Percentiles rank a stretch among this genome's conserved stretches.
Conservation (phyloP, 2,329 filamentous ascomycete genomes). For the Cercospora sesami region DNA sequence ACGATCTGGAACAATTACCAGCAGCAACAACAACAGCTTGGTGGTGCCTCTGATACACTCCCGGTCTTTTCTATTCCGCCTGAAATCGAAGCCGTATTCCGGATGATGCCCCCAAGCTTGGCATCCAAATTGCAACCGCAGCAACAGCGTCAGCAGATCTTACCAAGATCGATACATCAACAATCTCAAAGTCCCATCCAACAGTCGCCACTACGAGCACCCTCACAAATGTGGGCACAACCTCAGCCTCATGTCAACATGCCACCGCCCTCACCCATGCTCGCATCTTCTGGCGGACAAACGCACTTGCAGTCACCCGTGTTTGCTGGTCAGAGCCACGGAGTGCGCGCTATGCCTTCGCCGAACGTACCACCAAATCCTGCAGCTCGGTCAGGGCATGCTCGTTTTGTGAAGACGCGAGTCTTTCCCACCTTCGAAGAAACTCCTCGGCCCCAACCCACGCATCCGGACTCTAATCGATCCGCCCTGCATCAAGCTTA, state of each 20-base stretch:
- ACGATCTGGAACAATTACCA: constrained; percentile 12
- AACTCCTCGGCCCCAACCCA: constrained; percentile 40
- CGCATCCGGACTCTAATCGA: constrained; percentile 47
- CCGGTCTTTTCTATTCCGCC: background rate
- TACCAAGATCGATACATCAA: background rate
- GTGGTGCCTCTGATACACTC: background rate
- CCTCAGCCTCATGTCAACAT: background rate
- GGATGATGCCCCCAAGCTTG: background rate
- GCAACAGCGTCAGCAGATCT: background rate
- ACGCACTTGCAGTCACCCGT: background rate
- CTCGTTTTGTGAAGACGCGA: constrained; percentile 1
- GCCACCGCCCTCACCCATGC: background rate
- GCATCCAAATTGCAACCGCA: background rate
- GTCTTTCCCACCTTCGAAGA: constrained; percentile 26
- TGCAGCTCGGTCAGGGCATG: background rate
- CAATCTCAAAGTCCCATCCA: background rate
- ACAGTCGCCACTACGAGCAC: background rate
- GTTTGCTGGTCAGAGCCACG: background rate
- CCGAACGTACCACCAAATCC: background rate
- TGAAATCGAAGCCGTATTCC: background rate
- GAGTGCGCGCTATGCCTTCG: background rate
- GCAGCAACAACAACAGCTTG: background rate
- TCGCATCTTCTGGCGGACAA: background rate
- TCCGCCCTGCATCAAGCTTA: constrained; percentile 61
- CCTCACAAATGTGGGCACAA: background rate